phyloP scores from a whole-genome alignment of 192 early-diverging fungal species.

The Podila verticillata region DNA sequence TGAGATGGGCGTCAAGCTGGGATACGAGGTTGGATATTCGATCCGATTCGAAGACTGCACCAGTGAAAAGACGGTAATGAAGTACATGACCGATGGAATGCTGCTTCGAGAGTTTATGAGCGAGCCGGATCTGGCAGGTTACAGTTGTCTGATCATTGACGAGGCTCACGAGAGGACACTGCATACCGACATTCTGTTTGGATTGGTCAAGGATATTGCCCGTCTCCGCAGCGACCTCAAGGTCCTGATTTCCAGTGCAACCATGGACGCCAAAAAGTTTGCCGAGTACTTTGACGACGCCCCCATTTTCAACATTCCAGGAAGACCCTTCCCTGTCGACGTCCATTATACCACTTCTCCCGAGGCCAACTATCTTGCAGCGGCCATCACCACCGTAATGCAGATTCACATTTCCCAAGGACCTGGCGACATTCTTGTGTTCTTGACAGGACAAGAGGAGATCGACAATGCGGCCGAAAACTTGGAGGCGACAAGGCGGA shows the following conservation, averaged over 20 bases:
- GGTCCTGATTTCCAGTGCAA: slow-evolving; percentile 96
- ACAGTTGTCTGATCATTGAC: slow-evolving; percentile 96
- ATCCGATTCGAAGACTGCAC: slow-evolving; percentile 99
- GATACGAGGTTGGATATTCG: slow-evolving; percentile 94
- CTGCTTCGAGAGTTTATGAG: slow-evolving; percentile 97
- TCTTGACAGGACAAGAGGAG: slow-evolving; percentile 98
- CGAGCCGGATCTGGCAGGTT: slow-evolving; percentile 90
- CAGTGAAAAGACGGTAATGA: slow-evolving; percentile 91
- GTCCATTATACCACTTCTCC: slow-evolving; percentile 95
- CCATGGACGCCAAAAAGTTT: slow-evolving; percentile 98
- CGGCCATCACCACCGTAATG: slow-evolving; percentile 92
- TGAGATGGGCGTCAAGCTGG: slow-evolving; percentile 94
- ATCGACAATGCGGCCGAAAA: slow-evolving; percentile 93
- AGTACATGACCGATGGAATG: slow-evolving; percentile 99
- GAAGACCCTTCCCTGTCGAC: slow-evolving; percentile 93
- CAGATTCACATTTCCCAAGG: slow-evolving; percentile 93
- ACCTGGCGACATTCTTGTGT: slow-evolving; percentile 92
- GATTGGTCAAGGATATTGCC: slow-evolving; percentile 95
- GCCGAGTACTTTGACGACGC: slow-evolving; percentile 94
- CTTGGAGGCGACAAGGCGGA: slow-evolving; percentile 75
- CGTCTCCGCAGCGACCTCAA: slow-evolving; percentile 94
- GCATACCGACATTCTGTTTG: slow-evolving; percentile 97
- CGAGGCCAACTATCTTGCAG: slow-evolving; percentile 95
- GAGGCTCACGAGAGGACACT: slow-evolving; percentile 98
- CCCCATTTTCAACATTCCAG: slow-evolving; percentile 95